Conservation (phyloP, 371 early-diverging fungal species). For the Capillidium heterosporum region DNA sequence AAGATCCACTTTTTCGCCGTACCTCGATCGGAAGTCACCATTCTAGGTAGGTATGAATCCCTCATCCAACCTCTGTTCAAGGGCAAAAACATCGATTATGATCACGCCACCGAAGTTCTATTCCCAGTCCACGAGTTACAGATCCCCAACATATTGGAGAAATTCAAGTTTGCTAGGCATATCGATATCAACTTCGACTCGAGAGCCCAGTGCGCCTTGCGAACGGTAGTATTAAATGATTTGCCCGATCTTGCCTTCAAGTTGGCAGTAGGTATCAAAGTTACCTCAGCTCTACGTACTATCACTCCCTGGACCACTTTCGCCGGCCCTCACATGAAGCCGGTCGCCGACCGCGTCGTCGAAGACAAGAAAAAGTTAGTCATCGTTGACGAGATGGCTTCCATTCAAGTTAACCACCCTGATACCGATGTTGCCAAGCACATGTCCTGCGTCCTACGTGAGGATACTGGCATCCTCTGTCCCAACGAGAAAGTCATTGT, state of each 20-base stretch:
- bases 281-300: conserved; percentile 52
- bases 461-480: conserved; percentile 18
- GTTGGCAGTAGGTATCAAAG: conserved; percentile 43
- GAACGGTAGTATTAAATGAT: conserved; percentile 34
- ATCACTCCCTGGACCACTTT: conserved; percentile 48
- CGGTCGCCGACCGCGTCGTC: conserved; percentile 23
- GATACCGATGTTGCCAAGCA: conserved; percentile 48
- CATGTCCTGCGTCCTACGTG: conserved; percentile 40
- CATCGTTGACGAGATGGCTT: conserved; percentile 28
- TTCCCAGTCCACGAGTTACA: conserved; percentile 49
- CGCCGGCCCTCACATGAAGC: conserved; percentile 38
- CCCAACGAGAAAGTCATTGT: conserved; percentile 29
- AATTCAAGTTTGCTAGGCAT: conserved; percentile 23
- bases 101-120: conserved; percentile 17
- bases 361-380: conserved; percentile 18
- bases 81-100: conserved; percentile 10
- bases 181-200: conserved; percentile 23
- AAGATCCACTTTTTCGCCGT: conserved; percentile 27
- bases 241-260: conserved; percentile 27
- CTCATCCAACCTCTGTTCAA: conserved; percentile 14
- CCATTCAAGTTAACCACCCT: conserved; percentile 22
- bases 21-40: conserved; percentile 19
- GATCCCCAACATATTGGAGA: conserved; percentile 29
- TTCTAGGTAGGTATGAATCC: conserved; percentile 32
- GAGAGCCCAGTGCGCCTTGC: conserved; percentile 39